phyloP scores from a whole-genome alignment of 148 eudicot genomes.

The Rhododendron molle region DNA sequence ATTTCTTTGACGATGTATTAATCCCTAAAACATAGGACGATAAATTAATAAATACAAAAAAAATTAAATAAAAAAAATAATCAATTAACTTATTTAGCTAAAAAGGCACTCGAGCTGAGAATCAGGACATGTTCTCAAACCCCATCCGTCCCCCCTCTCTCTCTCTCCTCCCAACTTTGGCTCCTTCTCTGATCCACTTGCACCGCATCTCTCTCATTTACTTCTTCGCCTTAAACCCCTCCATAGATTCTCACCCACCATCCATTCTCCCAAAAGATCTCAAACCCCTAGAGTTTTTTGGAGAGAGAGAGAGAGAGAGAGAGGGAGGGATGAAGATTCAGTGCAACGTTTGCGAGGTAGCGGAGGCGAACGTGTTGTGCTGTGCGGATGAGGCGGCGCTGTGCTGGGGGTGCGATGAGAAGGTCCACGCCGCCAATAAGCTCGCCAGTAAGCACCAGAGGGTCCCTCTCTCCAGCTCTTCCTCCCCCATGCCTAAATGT shows the following conservation, averaged over 20 bases:
- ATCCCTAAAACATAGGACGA: too few species aligned
- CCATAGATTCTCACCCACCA: not conserved
- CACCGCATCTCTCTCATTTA: not conserved
- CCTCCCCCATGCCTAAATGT: constrained; percentile 68
- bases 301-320: not conserved
- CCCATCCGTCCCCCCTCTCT: not conserved
- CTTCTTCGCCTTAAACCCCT: not conserved
- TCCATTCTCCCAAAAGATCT: not conserved
- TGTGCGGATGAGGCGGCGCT: constrained; percentile 89
- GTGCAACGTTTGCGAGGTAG: constrained; percentile 87
- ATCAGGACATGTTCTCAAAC: too few species aligned
- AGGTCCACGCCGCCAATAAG: constrained; percentile 94
- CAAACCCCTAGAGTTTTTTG: not conserved
- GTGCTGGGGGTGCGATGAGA: constrained; percentile 61
- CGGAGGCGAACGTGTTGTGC: constrained; percentile 78
- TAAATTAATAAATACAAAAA: too few species aligned
- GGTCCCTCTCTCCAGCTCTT: constrained; percentile 52
- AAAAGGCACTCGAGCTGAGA: too few species aligned
- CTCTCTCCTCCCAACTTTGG: not conserved
- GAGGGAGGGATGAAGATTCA: constrained; percentile 72
- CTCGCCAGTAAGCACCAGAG: constrained; percentile 89
- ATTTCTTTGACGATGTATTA: too few species aligned
- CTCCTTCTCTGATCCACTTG: too few species aligned
- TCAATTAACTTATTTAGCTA: too few species aligned
- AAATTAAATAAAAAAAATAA: too few species aligned